Percentiles rank a stretch among this genome's conserved stretches.
These are phyloP conservation scores for Kazachstania taianensis DNA, from an alignment of 805 yeast genomes.

Conservation along the genomic window DNA sequence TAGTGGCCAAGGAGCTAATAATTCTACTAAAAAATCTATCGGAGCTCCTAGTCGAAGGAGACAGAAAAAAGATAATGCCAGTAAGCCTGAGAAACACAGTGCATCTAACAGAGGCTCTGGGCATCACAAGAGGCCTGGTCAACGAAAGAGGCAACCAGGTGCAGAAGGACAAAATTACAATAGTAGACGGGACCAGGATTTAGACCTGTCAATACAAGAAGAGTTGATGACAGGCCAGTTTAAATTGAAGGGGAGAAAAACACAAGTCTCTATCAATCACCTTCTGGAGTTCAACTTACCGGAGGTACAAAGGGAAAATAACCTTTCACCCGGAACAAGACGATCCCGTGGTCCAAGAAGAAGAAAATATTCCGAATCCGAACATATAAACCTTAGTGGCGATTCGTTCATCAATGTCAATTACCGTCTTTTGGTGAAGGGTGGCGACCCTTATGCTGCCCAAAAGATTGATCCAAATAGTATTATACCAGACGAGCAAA, in stretches of 20 bases:
- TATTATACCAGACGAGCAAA: slow-evolving; percentile 50
- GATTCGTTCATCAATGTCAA: slow-evolving; percentile 71
- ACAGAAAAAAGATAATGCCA: no score
- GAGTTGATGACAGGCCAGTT: slow-evolving; percentile 26
- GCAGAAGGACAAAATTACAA: neutral
- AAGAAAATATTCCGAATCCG: slow-evolving; percentile 22
- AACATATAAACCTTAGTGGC: slow-evolving; percentile 45
- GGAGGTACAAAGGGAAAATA: slow-evolving; percentile 26
- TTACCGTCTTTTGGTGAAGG: slow-evolving; percentile 73
- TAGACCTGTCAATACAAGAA: slow-evolving; percentile 28
- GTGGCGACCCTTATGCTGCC: slow-evolving; percentile 41
- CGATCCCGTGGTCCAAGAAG: slow-evolving; percentile 15
- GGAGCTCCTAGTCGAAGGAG: no score
- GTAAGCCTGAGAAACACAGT: no score
- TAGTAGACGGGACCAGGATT: slow-evolving; percentile 1
- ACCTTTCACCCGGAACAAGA: no score
- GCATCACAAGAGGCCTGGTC: no score
- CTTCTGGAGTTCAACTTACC: slow-evolving; percentile 49
- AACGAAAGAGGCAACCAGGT: slow-evolving; percentile 6
- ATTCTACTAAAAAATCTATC: no score
- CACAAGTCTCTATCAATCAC: slow-evolving; percentile 50
- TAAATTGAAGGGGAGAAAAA: slow-evolving; percentile 32
- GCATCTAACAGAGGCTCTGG: no score
- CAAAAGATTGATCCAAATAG: slow-evolving; percentile 67
- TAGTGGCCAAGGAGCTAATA: no score